Evolutionary conservation across 768 basidiomycete species (phyloP), one percentile per base, ranked within the genome.

Genomic region (Floccularia luteovirens): DNA sequence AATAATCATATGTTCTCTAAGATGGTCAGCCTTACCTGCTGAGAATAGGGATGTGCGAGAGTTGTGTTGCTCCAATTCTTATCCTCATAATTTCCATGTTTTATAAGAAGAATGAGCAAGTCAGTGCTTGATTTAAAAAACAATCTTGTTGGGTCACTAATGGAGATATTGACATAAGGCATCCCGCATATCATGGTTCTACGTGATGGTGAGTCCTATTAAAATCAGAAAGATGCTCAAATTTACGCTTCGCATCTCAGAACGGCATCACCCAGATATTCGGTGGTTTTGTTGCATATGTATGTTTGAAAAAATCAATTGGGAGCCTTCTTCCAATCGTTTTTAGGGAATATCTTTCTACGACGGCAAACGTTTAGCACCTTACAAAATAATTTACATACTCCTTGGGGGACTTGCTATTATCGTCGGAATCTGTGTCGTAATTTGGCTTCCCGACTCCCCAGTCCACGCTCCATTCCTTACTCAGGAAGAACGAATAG

Each of bases 21-120:
- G n/a, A 33, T 13, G 6, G 25, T 31, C 32, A 21, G 16, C 3
- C 11, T 24, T 5, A 13, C 13, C 23, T 17, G 28, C 20, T 14
- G 21, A 34, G 11, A 20, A 6, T 24, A 80, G 79, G 79, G 27
- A 79, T 81, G 79, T 74, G 74, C 50, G 80, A 83, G 54, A 69
- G 68, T 45, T 79, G 78, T 48, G 80, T 81, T 11, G 69, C 76
- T 3, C 80, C 80, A 0, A 75, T 69, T 47, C 60, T 82, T 24
- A 75, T 82, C 54, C 57, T 80, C 38, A 68, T 81, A 27, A 68
- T 80, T 30, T 72, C 75, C 7, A 77, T 79, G 72, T 82, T 80
- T 51, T 82, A 80, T 59, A 77, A 74, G 63, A 81, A 80, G 57
- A 62, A 77, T 37, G 79, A 81, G 48, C 78, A 82, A 62, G 72